Base-by-base conservation (phyloP, 805 yeast genomes). In the Candida namnaoensis region DNA sequence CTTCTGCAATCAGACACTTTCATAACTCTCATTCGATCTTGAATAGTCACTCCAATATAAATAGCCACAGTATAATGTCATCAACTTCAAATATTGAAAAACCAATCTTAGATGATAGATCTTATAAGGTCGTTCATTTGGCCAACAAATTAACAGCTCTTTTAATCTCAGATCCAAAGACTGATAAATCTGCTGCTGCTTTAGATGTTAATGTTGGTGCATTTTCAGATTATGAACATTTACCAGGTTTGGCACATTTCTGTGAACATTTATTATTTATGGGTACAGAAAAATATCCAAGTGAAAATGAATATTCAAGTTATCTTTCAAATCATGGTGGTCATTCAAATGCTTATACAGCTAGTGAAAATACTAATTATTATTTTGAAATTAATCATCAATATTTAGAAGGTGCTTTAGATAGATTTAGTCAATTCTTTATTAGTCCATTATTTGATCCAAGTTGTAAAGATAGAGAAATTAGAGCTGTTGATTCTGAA, bases 401-500 rank as follows among this genome's bases (percentile, higher is more conserved):
- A 47, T 76, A 81, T 49, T 67, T 91, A 45, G 78, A 81, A 46
- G 96, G 95, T 6, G 96, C 97, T 0, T 65, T 91, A 41, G 98
- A 91, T 60, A 71, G 98, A 52, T 91, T 91, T 61, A 76, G 96
- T 5, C 98, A 91, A 59, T 91, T 91, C 58, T 91, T 91, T 67
- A 82, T 90, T 32, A 60, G 76, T 27, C 99, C 99, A 1, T 66
- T 91, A 50, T 91, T 91, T 51, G 63, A 67, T 40, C 64, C 71
- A 41, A 69, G 78, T 47, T 82, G 96, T 56, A 86, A 88, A 56
- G 96, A 88, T 56, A 73, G 97, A 42, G 99, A 91, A 62, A 84
- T 91, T 52, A 77, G 80, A 47, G 98, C 98, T 2, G 98, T 91
- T 9, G 96, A 91, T 61, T 84, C 95, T 34, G 99, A 91, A 64